Evolutionary conservation across 2,329 filamentous ascomycete genomes (phyloP), one percentile per base, ranked within the genome.

Genomic region (Lachnellula arida): DNA sequence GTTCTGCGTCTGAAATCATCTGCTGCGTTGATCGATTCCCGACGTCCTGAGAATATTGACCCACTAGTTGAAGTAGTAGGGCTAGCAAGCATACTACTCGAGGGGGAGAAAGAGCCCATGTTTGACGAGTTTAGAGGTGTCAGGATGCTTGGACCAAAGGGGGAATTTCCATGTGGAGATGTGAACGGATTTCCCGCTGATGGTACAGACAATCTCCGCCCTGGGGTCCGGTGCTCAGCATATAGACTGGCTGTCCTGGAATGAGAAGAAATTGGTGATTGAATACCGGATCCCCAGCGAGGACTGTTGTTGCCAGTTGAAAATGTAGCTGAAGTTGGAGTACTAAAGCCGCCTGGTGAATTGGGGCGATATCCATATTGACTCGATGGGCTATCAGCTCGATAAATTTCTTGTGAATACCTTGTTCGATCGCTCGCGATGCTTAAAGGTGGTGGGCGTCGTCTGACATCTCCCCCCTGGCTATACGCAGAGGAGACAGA

Each of bases 1-100:
- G 92, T 97, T 52, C 91, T 82, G 59, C 92, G 80, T 61, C 91
- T 84, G 81, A 86, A 89, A 54, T 91, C 86, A 60, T 96, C 91
- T 0, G 81, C 75, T 19, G 78, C 76, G 51, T 79, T 82, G 8
- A 76, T 76, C 0, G 88, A 88, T 42, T 91, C 88, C 43, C 86
- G 79, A 32, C 87, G 76, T 4, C 19, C 43, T 14, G 81, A 79
- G 72, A 84, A 87, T 7, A 78, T 76, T 35, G 85, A 82, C 9
- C 63, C 63, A 17, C 51, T 65, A 0, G 80, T 78, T 0, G 85
- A 83, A 43, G 76, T 80, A 0, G 84, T 88, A 5, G 91, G 91
- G 78, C 74, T 89, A 60, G 72, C 84, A 59, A 87, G 77, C 50
- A 83, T 81, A 62, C 81, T 83, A 54, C 78, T 81, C n/a, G 76